These are phyloP conservation scores for Pseudocercospora vitis DNA, from an alignment of 2,329 filamentous ascomycete species.

Conservation along the genomic window DNA sequence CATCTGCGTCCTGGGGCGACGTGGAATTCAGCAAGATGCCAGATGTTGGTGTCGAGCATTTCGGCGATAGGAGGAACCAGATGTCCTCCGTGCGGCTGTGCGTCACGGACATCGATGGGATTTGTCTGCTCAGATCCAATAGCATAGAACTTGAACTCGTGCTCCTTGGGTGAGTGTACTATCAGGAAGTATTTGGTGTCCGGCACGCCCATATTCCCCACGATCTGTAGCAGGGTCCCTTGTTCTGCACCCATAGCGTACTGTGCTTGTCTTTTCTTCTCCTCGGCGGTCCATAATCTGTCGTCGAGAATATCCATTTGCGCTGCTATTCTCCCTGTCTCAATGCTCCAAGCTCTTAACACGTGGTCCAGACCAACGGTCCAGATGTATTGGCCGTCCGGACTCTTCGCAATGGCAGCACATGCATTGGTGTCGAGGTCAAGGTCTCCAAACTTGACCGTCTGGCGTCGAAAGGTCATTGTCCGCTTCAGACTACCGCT, in stretches of 20 bases:
- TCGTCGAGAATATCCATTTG: constrained; percentile 76
- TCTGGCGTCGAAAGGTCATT: constrained; percentile 65
- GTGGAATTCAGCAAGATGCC: constrained; percentile 52
- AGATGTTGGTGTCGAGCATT: constrained; percentile 52
- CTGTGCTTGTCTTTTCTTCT: constrained; percentile 55
- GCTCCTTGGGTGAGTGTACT: constrained; percentile 83
- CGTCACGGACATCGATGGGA: constrained; percentile 21
- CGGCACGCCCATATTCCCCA: constrained; percentile 39
- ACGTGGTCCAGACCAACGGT: constrained; percentile 87
- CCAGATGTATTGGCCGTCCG: constrained; percentile 59
- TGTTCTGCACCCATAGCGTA: constrained; percentile 79
- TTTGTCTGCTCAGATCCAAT: constrained; percentile 40
- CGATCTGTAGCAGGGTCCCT: constrained; percentile 71
- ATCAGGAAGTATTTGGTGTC: constrained; percentile 60
- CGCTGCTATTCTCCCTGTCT: constrained; percentile 73
- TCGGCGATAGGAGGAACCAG: constrained; percentile 63
- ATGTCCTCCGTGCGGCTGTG: constrained; percentile 57
- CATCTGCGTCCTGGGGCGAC: constrained; percentile 43
- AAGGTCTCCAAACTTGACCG: constrained; percentile 62
- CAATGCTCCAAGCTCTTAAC: constrained; percentile 83
- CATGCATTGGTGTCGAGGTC: constrained; percentile 68
- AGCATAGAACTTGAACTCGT: constrained; percentile 97
- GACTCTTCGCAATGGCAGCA: constrained; percentile 56
- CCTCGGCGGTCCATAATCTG: constrained; percentile 42
- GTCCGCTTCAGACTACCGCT: constrained; percentile 61